A percentile compares a stretch with the other conserved stretches of the same genome.
phyloP scores from a whole-genome alignment of 306 rosid genomes.

The Castanospermum australe region DNA sequence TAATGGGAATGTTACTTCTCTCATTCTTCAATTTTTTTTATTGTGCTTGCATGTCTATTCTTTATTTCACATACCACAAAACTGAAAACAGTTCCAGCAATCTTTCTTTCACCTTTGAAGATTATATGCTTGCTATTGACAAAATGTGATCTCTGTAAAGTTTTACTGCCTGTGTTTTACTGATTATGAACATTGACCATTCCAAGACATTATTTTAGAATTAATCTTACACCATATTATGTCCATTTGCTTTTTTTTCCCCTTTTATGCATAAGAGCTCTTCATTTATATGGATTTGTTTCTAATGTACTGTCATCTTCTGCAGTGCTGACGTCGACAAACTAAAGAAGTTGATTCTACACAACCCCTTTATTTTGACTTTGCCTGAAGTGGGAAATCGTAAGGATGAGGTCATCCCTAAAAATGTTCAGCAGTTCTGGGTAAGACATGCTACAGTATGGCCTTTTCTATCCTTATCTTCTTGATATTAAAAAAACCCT shows the following conservation, averaged over 20 bases:
- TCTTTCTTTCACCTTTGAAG: conserved; percentile 1
- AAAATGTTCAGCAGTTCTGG: conserved; percentile 91
- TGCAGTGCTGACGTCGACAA: conserved; percentile 91
- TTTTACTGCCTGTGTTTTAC: not conserved
- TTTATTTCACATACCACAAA: not conserved
- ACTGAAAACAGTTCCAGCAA: not conserved
- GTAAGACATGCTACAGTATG: conserved; percentile 48
- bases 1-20: not conserved
- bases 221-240: not conserved
- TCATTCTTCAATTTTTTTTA: not conserved
- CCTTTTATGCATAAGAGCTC: not conserved
- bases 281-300: conserved; percentile 10
- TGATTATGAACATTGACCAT: not conserved
- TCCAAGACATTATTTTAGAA: conserved; percentile 12
- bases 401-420: conserved; percentile 80
- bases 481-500: not conserved
- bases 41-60: not conserved
- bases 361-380: conserved; percentile 83
- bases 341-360: conserved; percentile 87
- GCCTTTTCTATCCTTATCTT: not conserved
- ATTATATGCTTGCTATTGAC: not conserved
- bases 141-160: not conserved
- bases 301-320: conserved; percentile 21
- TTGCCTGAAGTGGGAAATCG: conserved; percentile 79
- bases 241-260: not conserved